A percentile compares a stretch with the other conserved stretches of the same genome.
Conservation (phyloP, 768 basidiomycete genomes). For the Multifurca ochricompacta region DNA sequence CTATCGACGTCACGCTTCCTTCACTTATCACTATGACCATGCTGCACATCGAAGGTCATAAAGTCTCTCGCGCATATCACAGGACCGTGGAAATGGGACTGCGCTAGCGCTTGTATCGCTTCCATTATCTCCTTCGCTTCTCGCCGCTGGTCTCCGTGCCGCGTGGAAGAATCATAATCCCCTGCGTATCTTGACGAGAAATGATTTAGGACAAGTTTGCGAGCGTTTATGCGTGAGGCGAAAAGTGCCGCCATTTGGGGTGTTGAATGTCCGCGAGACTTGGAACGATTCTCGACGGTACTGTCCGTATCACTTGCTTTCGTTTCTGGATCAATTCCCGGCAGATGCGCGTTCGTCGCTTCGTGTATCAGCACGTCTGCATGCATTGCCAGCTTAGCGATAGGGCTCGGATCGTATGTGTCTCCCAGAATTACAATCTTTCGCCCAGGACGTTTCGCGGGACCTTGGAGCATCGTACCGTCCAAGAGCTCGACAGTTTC, state of each 20-base stretch:
- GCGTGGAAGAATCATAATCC: conserved; percentile 43
- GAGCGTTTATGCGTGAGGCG: conserved; percentile 56
- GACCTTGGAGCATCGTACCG: conserved; percentile 65
- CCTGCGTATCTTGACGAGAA: conserved; percentile 78
- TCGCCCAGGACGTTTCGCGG: conserved; percentile 55
- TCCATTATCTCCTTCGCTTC: conserved; percentile 47
- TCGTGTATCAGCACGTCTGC: conserved; percentile 80
- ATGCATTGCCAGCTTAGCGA: conserved; percentile 49
- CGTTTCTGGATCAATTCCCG: conserved; percentile 49
- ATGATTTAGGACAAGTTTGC: conserved; percentile 69
- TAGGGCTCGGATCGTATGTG: conserved; percentile 71
- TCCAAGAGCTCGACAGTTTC: conserved; percentile 56
- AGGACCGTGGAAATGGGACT: conserved; percentile 42
- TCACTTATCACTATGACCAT: conserved; percentile 22
- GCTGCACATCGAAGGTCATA: conserved; percentile 56
- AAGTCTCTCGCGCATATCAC: conserved; percentile 69
- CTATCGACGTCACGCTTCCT: conserved; percentile 3
- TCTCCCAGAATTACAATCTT: conserved; percentile 82
- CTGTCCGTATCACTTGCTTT: conserved; percentile 54
- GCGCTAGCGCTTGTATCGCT: conserved; percentile 52
- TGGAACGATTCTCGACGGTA: conserved; percentile 53
- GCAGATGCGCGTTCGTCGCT: conserved; percentile 81
- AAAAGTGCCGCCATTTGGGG: conserved; percentile 86
- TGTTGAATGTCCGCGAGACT: conserved; percentile 81
- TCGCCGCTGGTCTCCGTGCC: conserved; percentile 22